Evolutionary conservation across 2,329 filamentous ascomycete species (phyloP), one percentile per base, ranked within the genome.

Genomic region (Herpotrichia juniperi): DNA sequence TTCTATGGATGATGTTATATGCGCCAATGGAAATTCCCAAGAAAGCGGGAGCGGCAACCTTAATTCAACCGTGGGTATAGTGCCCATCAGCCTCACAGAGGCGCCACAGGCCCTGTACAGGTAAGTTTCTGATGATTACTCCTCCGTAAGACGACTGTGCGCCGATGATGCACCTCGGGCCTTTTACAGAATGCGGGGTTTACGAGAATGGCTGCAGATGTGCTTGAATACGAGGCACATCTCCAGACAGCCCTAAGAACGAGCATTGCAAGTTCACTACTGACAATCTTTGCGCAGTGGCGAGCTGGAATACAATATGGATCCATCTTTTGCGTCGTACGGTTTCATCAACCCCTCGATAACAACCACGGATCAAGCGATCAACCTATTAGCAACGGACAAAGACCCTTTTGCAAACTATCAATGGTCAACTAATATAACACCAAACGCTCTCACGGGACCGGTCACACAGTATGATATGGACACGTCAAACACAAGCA

Each of bases 281-380:
- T 37, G 12, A 37, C 34, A 19, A 19, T 7, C 21, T 5, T 19
- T 17, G 21, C 26, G 26, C 9, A 37, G 34, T 37, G 34, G 21
- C 34, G 11, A 17, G 7, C 7, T 37, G 6, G 34, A 19, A 17
- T 37, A 19, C 12, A n/a, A 51, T 32, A 16, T 42, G 12, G 16
- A 40, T 21, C 12, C 42, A 25, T 34, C 48, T 17, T 42, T 46
- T 5, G 19, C 48, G 14, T 39, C 48, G 2, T 51, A 46, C n/a
- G 32, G 22, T 2, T 46, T 46, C n/a, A 26, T 17, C 26, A 17
- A 19, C 17, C 17, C 19, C 16, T 32, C 42, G 16, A 31, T 25
- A n/a, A 35, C 16, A 19, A 28, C 30, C 16, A 24, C 11, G 2
- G 26, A 21, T 28, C 30, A 42, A 12, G 35, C 28, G 28, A 21